Evolutionary conservation across 495 filamentous ascomycete genomes (phyloP).

Genomic region (Aspergillus sclerotiicarbonarius): DNA sequence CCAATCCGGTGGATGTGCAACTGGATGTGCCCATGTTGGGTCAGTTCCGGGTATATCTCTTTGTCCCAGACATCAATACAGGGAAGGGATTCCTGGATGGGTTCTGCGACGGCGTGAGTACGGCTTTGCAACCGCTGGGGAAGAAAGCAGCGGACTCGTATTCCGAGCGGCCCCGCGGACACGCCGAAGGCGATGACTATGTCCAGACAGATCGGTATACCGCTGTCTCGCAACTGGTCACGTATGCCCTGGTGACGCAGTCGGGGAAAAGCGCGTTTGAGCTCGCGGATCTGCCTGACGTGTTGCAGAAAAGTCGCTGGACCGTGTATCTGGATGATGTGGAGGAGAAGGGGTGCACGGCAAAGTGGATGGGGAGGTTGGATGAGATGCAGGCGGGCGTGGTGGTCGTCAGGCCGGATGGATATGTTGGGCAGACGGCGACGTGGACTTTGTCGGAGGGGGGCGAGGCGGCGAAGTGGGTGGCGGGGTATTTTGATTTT

Average conservation of each 20-base stretch:
- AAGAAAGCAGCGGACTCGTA: conserved; percentile 53
- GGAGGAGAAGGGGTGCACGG: conserved; percentile 52
- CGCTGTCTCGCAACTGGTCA: conserved; percentile 56
- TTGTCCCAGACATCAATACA: conserved; percentile 55
- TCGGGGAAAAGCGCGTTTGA: conserved; percentile 58
- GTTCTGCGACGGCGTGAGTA: conserved; percentile 45
- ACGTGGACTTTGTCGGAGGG: conserved; percentile 49
- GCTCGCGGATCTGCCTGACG: conserved; percentile 55
- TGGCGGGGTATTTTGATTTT: conserved; percentile 55
- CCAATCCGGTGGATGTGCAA: conserved; percentile 69
- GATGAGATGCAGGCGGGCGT: conserved; percentile 51
- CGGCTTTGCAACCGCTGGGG: conserved; percentile 30
- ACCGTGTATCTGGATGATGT: conserved; percentile 64
- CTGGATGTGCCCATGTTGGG: conserved; percentile 68
- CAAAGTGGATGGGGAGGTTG: conserved; percentile 62
- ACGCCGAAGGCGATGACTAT: conserved; percentile 54
- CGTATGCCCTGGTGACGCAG: conserved; percentile 56
- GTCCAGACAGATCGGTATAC: conserved; percentile 60
- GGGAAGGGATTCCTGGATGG: conserved; percentile 51
- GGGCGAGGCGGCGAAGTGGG: conserved; percentile 48
- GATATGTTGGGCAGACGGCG: conserved; percentile 61
- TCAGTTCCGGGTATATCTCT: conserved; percentile 67
- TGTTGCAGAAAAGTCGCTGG: conserved; percentile 62
- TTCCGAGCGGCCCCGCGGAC: conserved; percentile 45
- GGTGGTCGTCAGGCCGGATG: conserved; percentile 64